These are phyloP conservation scores for Discostella stelligera DNA, from an alignment of 352 stramenopile genomes.

Conservation along the genomic window DNA sequence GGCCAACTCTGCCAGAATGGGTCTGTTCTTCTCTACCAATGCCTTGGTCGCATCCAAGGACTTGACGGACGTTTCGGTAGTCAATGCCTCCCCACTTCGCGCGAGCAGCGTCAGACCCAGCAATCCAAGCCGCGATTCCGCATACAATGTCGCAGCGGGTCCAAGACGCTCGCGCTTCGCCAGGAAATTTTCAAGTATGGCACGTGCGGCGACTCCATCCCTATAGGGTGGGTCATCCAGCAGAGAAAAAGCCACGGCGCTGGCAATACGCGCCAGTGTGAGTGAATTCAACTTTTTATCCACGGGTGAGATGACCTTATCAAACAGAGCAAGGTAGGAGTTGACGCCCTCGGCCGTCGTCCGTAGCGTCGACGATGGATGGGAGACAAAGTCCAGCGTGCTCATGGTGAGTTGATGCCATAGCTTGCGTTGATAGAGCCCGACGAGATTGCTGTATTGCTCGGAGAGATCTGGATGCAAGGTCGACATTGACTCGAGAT, in stretches of 20 bases:
- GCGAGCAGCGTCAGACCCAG: constrained; percentile 56
- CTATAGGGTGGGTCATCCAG: constrained; percentile 45
- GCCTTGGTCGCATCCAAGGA: constrained; percentile 50
- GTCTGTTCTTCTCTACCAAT: constrained; percentile 55
- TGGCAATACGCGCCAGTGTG: constrained; percentile 88
- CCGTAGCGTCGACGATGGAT: constrained; percentile 39
- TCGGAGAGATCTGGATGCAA: constrained; percentile 90
- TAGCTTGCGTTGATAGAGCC: constrained; percentile 90
- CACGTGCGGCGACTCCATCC: constrained; percentile 67
- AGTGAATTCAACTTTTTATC: constrained; percentile 96
- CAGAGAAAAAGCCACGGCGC: constrained; percentile 84
- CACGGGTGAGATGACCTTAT: constrained; percentile 91
- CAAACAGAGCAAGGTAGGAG: constrained; percentile 87
- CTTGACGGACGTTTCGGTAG: constrained; percentile 30
- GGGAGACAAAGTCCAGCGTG: constrained; percentile 89
- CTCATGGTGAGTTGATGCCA: constrained; percentile 97
- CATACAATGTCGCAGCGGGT: constrained; percentile 60
- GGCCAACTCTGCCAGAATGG: constrained; percentile 47
- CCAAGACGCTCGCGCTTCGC: constrained; percentile 65
- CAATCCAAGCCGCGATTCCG: constrained; percentile 71
- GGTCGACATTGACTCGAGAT: constrained; percentile 84
- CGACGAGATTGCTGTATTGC: constrained; percentile 86
- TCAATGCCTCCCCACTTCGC: constrained; percentile 27
- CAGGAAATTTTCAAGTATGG: constrained; percentile 79
- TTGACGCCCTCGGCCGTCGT: constrained; percentile 60